Conservation (phyloP, 1,284 basidiomycete genomes). For the Marasmius tenuissimus region DNA sequence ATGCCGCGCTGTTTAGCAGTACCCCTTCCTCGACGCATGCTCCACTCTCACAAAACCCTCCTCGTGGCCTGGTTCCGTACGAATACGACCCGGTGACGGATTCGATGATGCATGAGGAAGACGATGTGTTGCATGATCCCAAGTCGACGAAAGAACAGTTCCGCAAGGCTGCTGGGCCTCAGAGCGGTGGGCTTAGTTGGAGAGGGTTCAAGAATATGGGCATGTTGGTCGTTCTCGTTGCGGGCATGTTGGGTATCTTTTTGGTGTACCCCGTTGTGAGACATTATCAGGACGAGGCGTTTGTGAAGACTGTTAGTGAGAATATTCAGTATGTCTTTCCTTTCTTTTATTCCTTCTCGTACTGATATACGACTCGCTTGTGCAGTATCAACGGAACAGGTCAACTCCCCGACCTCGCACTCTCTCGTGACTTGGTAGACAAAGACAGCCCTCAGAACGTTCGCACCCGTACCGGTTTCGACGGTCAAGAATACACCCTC, state of each 20-base stretch:
- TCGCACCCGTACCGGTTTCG: conserved; percentile 61
- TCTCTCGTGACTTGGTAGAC: conserved; percentile 68
- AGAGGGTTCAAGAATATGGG: background rate
- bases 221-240: background rate
- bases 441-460: conserved; percentile 59
- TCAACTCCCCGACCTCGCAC: conserved; percentile 40
- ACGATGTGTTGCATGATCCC: conserved; percentile 62
- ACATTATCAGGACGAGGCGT: conserved; percentile 27
- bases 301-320: background rate
- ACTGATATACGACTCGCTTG: too few relatives aligned
- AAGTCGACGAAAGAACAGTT: conserved; percentile 30
- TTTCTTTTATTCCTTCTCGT: background rate
- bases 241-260: background rate
- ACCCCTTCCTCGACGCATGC: too few relatives aligned
- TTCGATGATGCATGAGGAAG: conserved; percentile 61
- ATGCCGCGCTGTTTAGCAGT: too few relatives aligned
- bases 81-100: conserved; percentile 66
- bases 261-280: conserved; percentile 30
- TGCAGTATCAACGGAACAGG: conserved; percentile 54
- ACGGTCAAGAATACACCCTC: conserved; percentile 62
- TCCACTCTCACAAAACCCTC: conserved; percentile 16
- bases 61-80: conserved; percentile 59
- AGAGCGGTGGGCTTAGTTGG: too few relatives aligned
- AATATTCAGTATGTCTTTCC: conserved; percentile 31
- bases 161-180: too few relatives aligned